Base-by-base conservation (phyloP, 495 filamentous ascomycete species). In the Mycothermus thermophilus region DNA sequence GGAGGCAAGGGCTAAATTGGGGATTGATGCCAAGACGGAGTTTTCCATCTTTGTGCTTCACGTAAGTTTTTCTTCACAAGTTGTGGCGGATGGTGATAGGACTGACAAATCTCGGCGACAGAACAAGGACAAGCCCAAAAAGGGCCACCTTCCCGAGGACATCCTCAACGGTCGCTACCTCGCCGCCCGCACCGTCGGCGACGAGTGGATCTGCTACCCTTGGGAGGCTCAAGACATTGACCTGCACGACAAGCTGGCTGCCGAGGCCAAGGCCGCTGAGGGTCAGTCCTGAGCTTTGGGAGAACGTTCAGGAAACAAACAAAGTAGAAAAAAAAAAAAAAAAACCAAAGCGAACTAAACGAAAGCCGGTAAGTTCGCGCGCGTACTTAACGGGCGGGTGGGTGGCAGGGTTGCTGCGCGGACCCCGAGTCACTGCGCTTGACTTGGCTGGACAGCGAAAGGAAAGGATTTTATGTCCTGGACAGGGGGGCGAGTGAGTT, bases 171-270 rank as follows among this genome's bases (percentile, higher is more conserved):
- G 72, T 17, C 67, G 78, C 46, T 99, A 99, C 60, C 56, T 84
- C 37, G 90, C 90, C 15, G 82, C 90, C 10, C 66, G 77, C 47
- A 95, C 90, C 20, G 83, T 88, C 14, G 71, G 69, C 15, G 88
- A 99, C 63, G 78, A 84, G 36, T 99, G 90, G 90, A 95, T 95
- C 52, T 90, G 83, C 66, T 99, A 99, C 59, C 90, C 90, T n/a
- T 97, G 90, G 90, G 90, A 97, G 62, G 90, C 92, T 27, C 81
- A 63, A 62, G 82, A 95, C 57, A 95, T 96, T 46, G 90, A 95
- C 19, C 80, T 83, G 66, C 88, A 96, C 52, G 88, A 96, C 58
- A 45, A 58, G 33, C 59, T 83, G 39, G 80, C 86, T 8, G 60
- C 61, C 42, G 57, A 65, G 52, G 63, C 71, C 46, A 25, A 29